phyloP scores from a whole-genome alignment of 2,329 filamentous ascomycete genomes.

The Rhynchosporium secalis region DNA sequence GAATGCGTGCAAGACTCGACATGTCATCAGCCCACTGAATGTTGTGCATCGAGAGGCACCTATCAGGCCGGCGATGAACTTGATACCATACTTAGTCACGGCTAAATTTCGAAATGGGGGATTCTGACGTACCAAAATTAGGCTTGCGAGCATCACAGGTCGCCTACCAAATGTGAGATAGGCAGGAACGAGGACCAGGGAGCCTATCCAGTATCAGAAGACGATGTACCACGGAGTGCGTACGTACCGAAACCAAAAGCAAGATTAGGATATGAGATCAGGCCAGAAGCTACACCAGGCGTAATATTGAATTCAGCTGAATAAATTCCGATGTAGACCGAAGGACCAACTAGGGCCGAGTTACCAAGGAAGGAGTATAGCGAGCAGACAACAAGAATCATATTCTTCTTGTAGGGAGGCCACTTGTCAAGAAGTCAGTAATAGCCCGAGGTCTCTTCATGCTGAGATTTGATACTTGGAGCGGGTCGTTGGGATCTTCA shows the following conservation, averaged over 20 bases:
- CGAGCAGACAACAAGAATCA: conserved; percentile 55
- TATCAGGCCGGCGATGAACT: conserved; percentile 32
- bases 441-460: background rate
- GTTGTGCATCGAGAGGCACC: conserved; percentile 28
- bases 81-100: background rate
- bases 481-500: conserved; percentile 61
- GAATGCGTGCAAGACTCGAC: conserved; percentile 36
- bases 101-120: too few species aligned
- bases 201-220: conserved; percentile 39
- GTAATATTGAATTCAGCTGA: conserved; percentile 53
- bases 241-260: conserved; percentile 56
- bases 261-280: conserved; percentile 61
- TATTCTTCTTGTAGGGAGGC: conserved; percentile 55
- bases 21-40: conserved; percentile 31
- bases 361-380: conserved; percentile 61
- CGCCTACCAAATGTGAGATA: conserved; percentile 46
- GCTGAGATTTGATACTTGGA: conserved; percentile 43
- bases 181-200: conserved; percentile 55
- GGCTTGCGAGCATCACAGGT: conserved; percentile 32
- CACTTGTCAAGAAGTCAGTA: conserved; percentile 43
- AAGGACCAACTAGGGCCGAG: conserved; percentile 55
- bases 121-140: conserved; percentile 19
- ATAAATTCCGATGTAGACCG: conserved; percentile 58
- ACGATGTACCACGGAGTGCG: too few species aligned
- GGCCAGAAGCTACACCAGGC: conserved; percentile 51